Conservation (phyloP, 805 yeast species). For the Ogataea neopini region DNA sequence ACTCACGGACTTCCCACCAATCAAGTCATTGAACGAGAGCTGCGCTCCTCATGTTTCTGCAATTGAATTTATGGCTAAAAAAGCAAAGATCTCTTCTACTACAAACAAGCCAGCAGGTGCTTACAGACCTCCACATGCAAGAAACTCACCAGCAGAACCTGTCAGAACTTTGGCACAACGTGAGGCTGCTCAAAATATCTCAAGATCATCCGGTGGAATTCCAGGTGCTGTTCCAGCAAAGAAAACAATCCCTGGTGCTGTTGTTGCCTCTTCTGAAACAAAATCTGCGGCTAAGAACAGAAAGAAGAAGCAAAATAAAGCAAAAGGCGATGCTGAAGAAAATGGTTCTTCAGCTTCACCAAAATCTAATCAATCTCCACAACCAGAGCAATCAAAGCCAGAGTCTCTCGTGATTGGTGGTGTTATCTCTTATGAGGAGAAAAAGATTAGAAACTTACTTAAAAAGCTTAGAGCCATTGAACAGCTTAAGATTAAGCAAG, state of each 20-base stretch:
- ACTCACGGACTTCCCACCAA: conserved; percentile 53
- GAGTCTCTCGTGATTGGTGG: conserved; percentile 57
- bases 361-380: conserved; percentile 9
- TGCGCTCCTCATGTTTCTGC: conserved; percentile 76
- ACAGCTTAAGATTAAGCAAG: conserved; percentile 80
- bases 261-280: conserved; percentile 42
- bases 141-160: conserved; percentile 39
- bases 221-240: conserved; percentile 31
- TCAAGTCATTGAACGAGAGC: conserved; percentile 51
- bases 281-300: conserved; percentile 72
- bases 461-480: conserved; percentile 97
- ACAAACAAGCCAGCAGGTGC: conserved; percentile 74
- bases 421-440: conserved; percentile 77
- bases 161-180: conserved; percentile 58
- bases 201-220: conserved; percentile 22
- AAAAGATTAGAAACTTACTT: conserved; percentile 84
- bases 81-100: conserved; percentile 34
- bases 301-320: conserved; percentile 70
- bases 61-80: conserved; percentile 50
- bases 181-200: conserved; percentile 40
- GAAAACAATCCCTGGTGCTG: conserved; percentile 60
- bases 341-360: conserved; percentile 14
- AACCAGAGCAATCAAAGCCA: conserved; percentile 18
- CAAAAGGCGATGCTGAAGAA: conserved; percentile 37
- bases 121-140: conserved; percentile 95